These are phyloP conservation scores for Fusarium clavum DNA, from an alignment of 2,329 filamentous ascomycete species.

Conservation along the genomic window DNA sequence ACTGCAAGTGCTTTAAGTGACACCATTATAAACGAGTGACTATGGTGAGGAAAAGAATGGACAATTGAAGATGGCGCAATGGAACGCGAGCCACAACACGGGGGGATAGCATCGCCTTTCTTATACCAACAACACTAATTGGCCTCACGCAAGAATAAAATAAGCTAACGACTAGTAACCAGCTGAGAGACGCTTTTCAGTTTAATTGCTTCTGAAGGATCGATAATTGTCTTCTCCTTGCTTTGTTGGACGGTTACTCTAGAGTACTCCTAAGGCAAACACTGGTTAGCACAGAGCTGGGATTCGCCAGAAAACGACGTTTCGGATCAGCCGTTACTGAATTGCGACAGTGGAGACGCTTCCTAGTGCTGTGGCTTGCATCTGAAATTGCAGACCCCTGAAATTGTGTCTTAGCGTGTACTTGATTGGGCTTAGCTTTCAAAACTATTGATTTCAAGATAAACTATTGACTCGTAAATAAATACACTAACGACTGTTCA, in stretches of 20 bases:
- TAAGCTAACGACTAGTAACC: not conserved
- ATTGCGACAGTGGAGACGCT: not conserved
- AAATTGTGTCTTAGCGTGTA: not conserved
- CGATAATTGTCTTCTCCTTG: not conserved
- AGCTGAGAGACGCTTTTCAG: not conserved
- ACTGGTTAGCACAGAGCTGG: not conserved
- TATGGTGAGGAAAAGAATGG: not conserved
- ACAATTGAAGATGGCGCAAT: not conserved
- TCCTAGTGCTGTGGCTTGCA: not conserved
- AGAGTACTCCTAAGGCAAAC: no score
- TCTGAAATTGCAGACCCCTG: not conserved
- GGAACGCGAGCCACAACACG: no score
- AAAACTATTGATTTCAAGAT: not conserved
- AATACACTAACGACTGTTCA: not conserved
- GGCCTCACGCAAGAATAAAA: fast-evolving
- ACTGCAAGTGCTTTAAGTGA: not conserved
- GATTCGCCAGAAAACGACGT: not conserved
- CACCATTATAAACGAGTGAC: constrained; percentile 19
- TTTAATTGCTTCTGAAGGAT: not conserved
- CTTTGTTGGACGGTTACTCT: fast-evolving
- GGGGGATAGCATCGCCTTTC: not conserved
- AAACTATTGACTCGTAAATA: not conserved
- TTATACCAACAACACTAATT: no score
- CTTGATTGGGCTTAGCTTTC: not conserved
- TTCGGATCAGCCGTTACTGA: not conserved